Evolutionary conservation across 1,284 basidiomycete genomes (phyloP).

Genomic region (Sporisorium exsertum): DNA sequence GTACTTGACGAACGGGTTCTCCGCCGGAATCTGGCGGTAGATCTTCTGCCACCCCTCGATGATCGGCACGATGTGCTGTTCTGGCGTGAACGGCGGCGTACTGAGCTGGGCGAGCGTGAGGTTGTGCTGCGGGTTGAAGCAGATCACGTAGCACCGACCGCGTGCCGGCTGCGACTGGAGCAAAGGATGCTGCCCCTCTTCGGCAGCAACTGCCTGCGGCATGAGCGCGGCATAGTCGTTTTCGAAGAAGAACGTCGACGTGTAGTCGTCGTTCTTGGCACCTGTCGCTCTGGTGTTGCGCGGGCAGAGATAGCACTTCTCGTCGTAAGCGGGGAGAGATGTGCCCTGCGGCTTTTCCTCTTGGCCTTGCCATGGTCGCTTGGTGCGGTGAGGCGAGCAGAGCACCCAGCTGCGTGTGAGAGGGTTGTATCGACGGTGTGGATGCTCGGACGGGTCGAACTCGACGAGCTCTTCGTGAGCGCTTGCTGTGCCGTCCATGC

Average conservation of each 20-base stretch:
- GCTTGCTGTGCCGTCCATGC: slow-evolving; percentile 15
- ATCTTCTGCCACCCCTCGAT: slow-evolving; percentile 78
- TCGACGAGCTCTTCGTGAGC: slow-evolving; percentile 18
- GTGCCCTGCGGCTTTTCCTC: slow-evolving; percentile 53
- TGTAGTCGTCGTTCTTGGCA: slow-evolving; percentile 78
- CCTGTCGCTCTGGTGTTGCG: slow-evolving; percentile 86
- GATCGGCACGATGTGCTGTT: slow-evolving; percentile 78
- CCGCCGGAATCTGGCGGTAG: slow-evolving; percentile 60
- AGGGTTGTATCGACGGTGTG: slow-evolving; percentile 67
- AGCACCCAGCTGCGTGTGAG: slow-evolving; percentile 61
- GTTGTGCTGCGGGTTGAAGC: slow-evolving; percentile 90
- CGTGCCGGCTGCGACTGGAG: slow-evolving; percentile 80
- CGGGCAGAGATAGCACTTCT: slow-evolving; percentile 89
- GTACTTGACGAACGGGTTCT: slow-evolving; percentile 66
- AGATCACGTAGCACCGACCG: slow-evolving; percentile 88
- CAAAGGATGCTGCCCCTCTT: slow-evolving; percentile 70
- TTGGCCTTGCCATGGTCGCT: slow-evolving; percentile 68
- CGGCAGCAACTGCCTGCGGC: slow-evolving; percentile 69
- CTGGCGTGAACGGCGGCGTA: slow-evolving; percentile 65
- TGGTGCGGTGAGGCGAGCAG: slow-evolving; percentile 68
- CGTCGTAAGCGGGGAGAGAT: slow-evolving; percentile 77
- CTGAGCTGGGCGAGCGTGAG: slow-evolving; percentile 84
- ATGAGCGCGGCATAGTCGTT: slow-evolving; percentile 90
- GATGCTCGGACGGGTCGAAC: slow-evolving; percentile 63
- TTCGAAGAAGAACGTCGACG: slow-evolving; percentile 78